These are phyloP conservation scores for Castanea mollissima DNA, from an alignment of 306 rosid species.

Conservation along the genomic window DNA sequence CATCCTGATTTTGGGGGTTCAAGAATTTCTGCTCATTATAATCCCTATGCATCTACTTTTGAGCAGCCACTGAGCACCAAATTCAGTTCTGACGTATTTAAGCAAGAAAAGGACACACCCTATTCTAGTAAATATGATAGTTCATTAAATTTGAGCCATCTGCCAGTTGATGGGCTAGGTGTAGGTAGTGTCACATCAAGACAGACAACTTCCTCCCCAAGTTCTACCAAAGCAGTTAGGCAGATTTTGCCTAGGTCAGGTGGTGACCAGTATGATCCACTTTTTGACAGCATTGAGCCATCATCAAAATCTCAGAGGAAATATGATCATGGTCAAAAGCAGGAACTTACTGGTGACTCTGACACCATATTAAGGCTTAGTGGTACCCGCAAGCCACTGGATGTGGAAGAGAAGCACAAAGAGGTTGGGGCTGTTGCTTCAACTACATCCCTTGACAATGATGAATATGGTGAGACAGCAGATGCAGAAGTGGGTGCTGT, in stretches of 20 bases:
- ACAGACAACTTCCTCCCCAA: conserved; percentile 54
- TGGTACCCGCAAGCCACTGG: conserved; percentile 52
- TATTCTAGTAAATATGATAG: conserved; percentile 40
- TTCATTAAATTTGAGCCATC: conserved; percentile 34
- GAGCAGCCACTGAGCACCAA: conserved; percentile 75
- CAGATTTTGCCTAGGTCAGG: conserved; percentile 50
- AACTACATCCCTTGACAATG: conserved; percentile 69
- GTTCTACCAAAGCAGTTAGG: conserved; percentile 49
- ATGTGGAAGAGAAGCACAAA: conserved; percentile 54
- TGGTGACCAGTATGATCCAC: conserved; percentile 84
- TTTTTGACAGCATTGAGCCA: conserved; percentile 84
- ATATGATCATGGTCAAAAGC: conserved; percentile 46
- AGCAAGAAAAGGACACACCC: conserved; percentile 48
- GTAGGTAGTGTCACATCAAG: conserved; percentile 50
- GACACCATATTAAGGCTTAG: conserved; percentile 45
- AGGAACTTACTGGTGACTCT: conserved; percentile 55
- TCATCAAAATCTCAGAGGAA: conserved; percentile 48
- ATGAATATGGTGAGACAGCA: conserved; percentile 86
- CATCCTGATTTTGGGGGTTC: conserved; percentile 57
- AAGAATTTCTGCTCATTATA: conserved; percentile 58
- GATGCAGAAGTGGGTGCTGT: conserved; percentile 87
- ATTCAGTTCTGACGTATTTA: conserved; percentile 51
- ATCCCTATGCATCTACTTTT: conserved; percentile 88
- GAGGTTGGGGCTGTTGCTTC: conserved; percentile 69
- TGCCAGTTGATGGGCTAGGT: conserved; percentile 40